phyloP scores from a whole-genome alignment of 1,284 basidiomycete species.

The Porogramme epimiltina region DNA sequence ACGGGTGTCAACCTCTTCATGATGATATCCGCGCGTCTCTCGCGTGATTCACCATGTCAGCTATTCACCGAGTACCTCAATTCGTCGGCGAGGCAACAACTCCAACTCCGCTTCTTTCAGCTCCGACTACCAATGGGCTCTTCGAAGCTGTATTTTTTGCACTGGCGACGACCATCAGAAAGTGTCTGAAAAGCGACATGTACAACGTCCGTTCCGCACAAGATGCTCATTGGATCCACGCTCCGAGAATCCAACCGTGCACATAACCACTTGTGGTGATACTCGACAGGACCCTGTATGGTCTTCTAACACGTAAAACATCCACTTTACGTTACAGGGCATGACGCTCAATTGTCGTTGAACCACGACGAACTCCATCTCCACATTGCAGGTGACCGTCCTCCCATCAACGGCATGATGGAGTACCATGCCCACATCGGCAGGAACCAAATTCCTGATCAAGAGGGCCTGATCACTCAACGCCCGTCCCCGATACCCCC shows the following conservation, averaged over 20 bases:
- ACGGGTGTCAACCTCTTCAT: too few species aligned
- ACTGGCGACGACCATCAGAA: conserved; percentile 9
- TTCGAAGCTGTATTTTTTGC: too few species aligned
- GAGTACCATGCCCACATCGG: conserved; percentile 2
- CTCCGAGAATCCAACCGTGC: too few species aligned
- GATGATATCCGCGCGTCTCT: too few species aligned
- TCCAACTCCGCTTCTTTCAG: conserved; percentile 5
- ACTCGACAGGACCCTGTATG: too few species aligned
- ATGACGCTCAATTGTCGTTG: conserved; percentile 5
- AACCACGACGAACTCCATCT: background rate
- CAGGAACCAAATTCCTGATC: conserved; percentile 12
- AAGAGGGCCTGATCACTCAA: conserved; percentile 10
- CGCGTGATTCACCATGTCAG: too few species aligned
- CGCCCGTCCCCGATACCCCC: too few species aligned
- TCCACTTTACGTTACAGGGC: conserved; percentile 8
- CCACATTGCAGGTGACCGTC: conserved; percentile 4
- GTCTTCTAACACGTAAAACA: conserved; percentile 6
- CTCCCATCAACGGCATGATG: conserved; percentile 3
- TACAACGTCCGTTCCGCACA: too few species aligned
- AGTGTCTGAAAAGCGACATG: too few species aligned
- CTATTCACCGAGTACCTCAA: too few species aligned
- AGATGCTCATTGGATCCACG: too few species aligned
- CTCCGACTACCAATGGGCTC: conserved; percentile 8
- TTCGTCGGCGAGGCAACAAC: background rate
- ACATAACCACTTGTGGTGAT: too few species aligned